Percentiles rank a stretch among this genome's conserved stretches.
phyloP scores from a whole-genome alignment of 306 rosid genomes.

The Styphnolobium japonicum region DNA sequence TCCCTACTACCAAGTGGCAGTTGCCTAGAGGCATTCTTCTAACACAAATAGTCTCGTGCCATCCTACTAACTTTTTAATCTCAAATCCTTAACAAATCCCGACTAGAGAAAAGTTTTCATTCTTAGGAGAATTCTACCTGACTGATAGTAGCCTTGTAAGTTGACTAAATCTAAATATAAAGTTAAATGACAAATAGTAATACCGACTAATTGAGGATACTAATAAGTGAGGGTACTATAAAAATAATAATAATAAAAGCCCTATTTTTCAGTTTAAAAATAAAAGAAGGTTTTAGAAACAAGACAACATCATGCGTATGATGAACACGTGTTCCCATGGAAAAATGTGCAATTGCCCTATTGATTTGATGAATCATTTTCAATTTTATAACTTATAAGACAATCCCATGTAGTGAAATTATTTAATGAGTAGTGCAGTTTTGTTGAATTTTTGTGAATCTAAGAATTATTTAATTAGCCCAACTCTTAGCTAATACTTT shows the following conservation, averaged over 20 bases:
- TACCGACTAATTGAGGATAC: not conserved
- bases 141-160: not conserved
- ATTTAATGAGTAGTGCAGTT: not conserved
- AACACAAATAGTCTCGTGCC: not conserved
- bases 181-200: not conserved
- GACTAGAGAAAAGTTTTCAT: not conserved
- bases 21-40: not conserved
- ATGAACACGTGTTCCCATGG: conserved; percentile 23
- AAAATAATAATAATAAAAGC: no score
- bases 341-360: conserved; percentile 23
- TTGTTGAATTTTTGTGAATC: not conserved
- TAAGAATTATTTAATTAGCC: not conserved
- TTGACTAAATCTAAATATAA: conserved; percentile 11
- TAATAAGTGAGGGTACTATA: not conserved
- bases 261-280: not conserved
- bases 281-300: not conserved
- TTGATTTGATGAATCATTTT: conserved; percentile 5
- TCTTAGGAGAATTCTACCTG: not conserved
- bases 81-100: not conserved
- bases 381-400: not conserved
- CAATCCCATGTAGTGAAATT: not conserved
- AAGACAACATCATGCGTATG: not conserved
- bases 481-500: no score
- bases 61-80: not conserved
- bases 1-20: conserved; percentile 31